These are phyloP conservation scores for Ophiognomonia clavigignenti-juglandacearum DNA, from an alignment of 2,329 filamentous ascomycete genomes.

Conservation along the genomic window DNA sequence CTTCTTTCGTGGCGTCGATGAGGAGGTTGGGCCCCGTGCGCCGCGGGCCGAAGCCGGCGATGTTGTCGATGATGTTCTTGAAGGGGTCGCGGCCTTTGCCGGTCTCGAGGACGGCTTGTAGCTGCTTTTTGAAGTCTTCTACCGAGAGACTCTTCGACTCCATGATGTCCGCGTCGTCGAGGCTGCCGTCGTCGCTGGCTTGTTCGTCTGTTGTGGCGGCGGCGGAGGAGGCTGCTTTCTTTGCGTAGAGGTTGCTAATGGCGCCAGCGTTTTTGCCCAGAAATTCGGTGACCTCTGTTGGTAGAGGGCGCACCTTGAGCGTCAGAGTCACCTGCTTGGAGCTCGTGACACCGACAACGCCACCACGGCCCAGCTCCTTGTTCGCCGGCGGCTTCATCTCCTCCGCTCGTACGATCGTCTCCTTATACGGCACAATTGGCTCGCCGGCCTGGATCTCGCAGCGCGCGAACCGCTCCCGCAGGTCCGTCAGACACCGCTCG, in stretches of 20 bases:
- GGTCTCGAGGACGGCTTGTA: slow-evolving; percentile 63
- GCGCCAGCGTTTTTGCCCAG: slow-evolving; percentile 73
- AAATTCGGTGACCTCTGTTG: slow-evolving; percentile 75
- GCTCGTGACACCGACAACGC: slow-evolving; percentile 67
- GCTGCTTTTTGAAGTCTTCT: slow-evolving; percentile 71
- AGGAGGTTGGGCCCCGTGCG: slow-evolving; percentile 84
- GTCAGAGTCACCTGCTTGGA: slow-evolving; percentile 82
- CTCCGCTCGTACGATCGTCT: slow-evolving; percentile 80
- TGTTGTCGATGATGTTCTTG: slow-evolving; percentile 71
- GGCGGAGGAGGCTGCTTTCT: slow-evolving; percentile 28
- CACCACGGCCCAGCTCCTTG: slow-evolving; percentile 80
- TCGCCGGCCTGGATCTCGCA: slow-evolving; percentile 94
- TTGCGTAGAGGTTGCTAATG: slow-evolving; percentile 74
- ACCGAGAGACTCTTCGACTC: slow-evolving; percentile 61
- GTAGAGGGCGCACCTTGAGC: slow-evolving; percentile 74
- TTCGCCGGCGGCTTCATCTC: slow-evolving; percentile 91
- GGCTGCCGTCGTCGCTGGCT: slow-evolving; percentile 30
- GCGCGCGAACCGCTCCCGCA: slow-evolving; percentile 85
- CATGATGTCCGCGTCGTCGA: slow-evolving; percentile 52
- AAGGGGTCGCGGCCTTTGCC: slow-evolving; percentile 73
- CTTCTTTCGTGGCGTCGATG: slow-evolving; percentile 72
- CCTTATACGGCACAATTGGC: slow-evolving; percentile 91
- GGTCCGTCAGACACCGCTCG: slow-evolving; percentile 87
- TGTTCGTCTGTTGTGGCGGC: slow-evolving; percentile 37
- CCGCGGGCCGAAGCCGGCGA: slow-evolving; percentile 85